Evolutionary conservation across 768 basidiomycete species (phyloP), one percentile per base, ranked within the genome.

Genomic region (Cyclocybe cylindracea): DNA sequence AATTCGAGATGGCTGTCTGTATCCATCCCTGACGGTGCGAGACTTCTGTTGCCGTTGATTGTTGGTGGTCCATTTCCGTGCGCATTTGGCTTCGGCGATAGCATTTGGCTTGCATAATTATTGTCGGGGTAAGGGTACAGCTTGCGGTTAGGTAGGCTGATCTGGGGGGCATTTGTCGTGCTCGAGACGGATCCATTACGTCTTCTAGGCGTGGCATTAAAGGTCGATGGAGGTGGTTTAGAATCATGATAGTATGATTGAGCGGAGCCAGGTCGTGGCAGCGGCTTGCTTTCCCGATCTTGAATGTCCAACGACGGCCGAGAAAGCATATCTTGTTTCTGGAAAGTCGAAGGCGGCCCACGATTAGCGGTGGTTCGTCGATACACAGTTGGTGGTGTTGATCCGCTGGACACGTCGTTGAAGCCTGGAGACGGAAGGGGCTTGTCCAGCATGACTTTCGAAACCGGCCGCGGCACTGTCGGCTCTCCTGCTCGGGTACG

Each of bases 381-480:
- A 39, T 32, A 34, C 37, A 52, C 29, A n/a, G 45, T 29, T 13
- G 57, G 34, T 35, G 54, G 18, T 19, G 58, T 44, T 55, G 52
- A 44, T 48, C 41, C 44, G 44, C 29, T 39, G 50, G 48, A 39
- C 56, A 51, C 53, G 29, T 56, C 55, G 39, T 56, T 49, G 18
- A 48, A 42, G 19, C 39, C 31, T 24, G 61, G 64, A 13, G 61
- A 48, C 38, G 64, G 66, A 39, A 68, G 60, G 10, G 66, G 68
- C 57, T 68, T 70, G 44, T 70, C 66, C 9, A 61, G 50, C 10
- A 43, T 56, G 48, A 39, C 52, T 45, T 42, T 53, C 37, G 58
- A 55, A 50, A 48, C 56, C 46, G 58, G 51, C 29, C 51, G 42
- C 33, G 57, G 47, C 50, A 52, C 41, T 42, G 50, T 41, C 41